Base-by-base conservation (phyloP, 345 rosid species). In the Salix suchowensis region DNA sequence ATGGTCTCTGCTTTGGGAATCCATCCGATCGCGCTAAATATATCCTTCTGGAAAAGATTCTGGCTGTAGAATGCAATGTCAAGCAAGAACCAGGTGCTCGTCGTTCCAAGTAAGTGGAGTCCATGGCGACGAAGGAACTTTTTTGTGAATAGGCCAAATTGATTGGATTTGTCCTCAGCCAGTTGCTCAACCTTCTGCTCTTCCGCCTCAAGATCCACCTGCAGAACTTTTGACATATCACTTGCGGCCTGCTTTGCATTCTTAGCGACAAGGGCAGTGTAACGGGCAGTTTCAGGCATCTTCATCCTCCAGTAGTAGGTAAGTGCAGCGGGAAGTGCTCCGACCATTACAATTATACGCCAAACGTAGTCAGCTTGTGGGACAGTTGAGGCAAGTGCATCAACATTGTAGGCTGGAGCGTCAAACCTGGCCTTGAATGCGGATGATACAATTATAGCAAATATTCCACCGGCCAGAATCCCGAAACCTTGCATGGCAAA, bases 241-340 rank as follows among this genome's bases (percentile, higher is more conserved):
- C 90, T 75, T 6, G 94, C 91, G 5, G 97, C 98, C 80, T 83
- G 91, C 42, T 90, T 83, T 1, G 87, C 85, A 37, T 93, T 87
- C 85, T 90, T 90, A 11, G 95, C 98, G 3, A 93, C 95, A 21
- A 93, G 93, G 44, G 98, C 94, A 0, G 98, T 93, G 87, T 89
- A 93, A 77, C 97, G 89, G 0, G 98, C 94, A 3, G 98, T 93
- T 73, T 93, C 98, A 1, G 98, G 97, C 98, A 93, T 90, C 84
- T 93, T 93, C 82, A 89, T 73, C 72, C 98, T 77, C 83, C 92
- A 93, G 77, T 91, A 91, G 83, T 91, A 93, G 67, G 98, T 93
- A 60, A 88, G 83, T 4, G 82, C 92, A 1, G 98, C 98, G 0
- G 95, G 98, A 68, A 93, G 82, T 26, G 97, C 98, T 46, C 97